Evolutionary conservation across 2,329 filamentous ascomycete genomes (phyloP).

Genomic region (Talaromyces atroroseus): DNA sequence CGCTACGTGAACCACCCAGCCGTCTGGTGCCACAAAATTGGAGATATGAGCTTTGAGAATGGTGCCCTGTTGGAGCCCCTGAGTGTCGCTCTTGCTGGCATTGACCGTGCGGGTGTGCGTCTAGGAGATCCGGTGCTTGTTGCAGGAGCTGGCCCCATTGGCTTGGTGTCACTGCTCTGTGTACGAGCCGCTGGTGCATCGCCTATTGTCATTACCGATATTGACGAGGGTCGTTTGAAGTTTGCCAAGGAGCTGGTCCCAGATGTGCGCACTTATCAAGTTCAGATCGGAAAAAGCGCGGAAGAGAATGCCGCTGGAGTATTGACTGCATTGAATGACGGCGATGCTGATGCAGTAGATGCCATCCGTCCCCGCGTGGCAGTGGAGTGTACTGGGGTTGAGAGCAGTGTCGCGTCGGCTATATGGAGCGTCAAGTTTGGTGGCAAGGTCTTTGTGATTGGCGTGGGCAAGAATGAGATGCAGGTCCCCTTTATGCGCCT

Average conservation of each 20-base stretch:
- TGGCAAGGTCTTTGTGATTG: conserved; percentile 94
- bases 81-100: conserved; percentile 78
- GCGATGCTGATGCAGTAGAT: conserved; percentile 26
- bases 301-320: conserved; percentile 68
- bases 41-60: conserved; percentile 84
- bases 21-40: conserved; percentile 94
- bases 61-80: conserved; percentile 87
- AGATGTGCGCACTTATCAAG: conserved; percentile 65
- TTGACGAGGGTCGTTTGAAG: conserved; percentile 74
- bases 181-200: conserved; percentile 80
- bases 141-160: conserved; percentile 91
- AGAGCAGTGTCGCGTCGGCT: conserved; percentile 77
- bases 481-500: conserved; percentile 92
- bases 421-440: conserved; percentile 92
- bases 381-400: conserved; percentile 92
- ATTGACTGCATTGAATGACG: conserved; percentile 60
- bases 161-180: conserved; percentile 81
- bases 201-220: conserved; percentile 90
- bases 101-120: conserved; percentile 73
- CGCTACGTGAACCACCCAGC: conserved; percentile 94
- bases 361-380: conserved; percentile 75
- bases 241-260: conserved; percentile 84
- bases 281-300: conserved; percentile 42
- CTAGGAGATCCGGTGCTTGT: conserved; percentile 84
- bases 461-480: conserved; percentile 92